Evolutionary conservation across 2,329 filamentous ascomycete species (phyloP), one percentile per base, ranked within the genome.

Genomic region (Paraphoma chrysanthemicola): DNA sequence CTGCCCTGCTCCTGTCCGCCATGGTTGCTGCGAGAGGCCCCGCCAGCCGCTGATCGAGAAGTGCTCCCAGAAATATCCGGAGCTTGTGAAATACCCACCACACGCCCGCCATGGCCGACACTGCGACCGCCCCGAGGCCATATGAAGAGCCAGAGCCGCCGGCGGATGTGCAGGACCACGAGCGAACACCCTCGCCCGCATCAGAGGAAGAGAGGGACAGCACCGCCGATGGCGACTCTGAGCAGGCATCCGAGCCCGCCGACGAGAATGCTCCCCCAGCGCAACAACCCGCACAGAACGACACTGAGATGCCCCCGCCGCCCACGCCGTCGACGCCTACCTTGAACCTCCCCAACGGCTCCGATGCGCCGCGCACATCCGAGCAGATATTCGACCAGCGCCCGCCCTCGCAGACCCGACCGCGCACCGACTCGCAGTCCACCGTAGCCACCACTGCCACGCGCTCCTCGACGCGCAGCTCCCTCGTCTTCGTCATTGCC

Each of bases 401-500:
- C 50, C 60, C 60, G 38, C 67, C 71, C 38, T 33, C 57, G 44
- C 60, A 59, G 31, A 57, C 53, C 48, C 80, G 84, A 53, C 68
- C 79, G 54, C 81, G 86, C 55, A 88, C 86, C 14, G 86, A 87
- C 72, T 88, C 86, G 30, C 81, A 85, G 60, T 87, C 86, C 16
- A 87, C 86, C 2, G 67, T 60, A 8, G 72, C 72, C 29, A 83
- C 82, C 17, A 78, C 81, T 3, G 82, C 81, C 10, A 82, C 81
- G 12, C 78, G 82, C 44, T 81, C 82, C 70, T 85, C 87, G 74
- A 90, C 87, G 68, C 90, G 96, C 82, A 96, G 90, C 84, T 98
- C 95, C 66, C 89, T 96, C 71, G 93, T 97, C 70, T 99, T 99
- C 76, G 92, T 99, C 70, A 89, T 96, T 72, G 93, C 91, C 72